Conservation (phyloP, 148 eudicot species). For the Dysphania ambrosioides region DNA sequence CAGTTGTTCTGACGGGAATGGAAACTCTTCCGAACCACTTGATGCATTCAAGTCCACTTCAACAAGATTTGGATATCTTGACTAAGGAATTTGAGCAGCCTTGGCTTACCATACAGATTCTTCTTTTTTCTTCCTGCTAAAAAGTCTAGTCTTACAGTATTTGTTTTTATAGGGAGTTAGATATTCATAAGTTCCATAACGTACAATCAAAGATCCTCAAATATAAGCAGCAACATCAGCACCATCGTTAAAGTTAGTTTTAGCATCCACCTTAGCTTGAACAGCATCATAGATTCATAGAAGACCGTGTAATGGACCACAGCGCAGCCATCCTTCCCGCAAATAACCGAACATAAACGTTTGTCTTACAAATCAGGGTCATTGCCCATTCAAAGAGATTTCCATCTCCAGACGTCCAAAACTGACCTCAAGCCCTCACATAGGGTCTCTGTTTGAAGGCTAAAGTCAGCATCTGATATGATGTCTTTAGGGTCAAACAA, state of each 20-base stretch:
- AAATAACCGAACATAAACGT: conserved; percentile 9
- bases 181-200: neutral
- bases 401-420: neutral
- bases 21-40: neutral
- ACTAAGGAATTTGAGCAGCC: neutral
- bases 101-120: neutral
- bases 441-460: neutral
- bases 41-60: conserved; percentile 1
- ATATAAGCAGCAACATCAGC: neutral
- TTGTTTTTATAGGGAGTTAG: conserved; percentile 1
- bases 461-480: neutral
- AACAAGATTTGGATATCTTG: neutral
- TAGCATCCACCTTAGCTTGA: conserved; percentile 3
- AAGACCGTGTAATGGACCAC: conserved; percentile 7
- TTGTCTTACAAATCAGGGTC: neutral
- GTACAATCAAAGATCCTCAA: neutral
- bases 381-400: neutral
- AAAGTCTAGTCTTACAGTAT: conserved; percentile 1
- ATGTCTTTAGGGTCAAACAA: neutral
- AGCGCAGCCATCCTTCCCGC: conserved; percentile 6
- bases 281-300: neutral
- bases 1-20: neutral
- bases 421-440: neutral
- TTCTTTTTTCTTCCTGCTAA: neutral
- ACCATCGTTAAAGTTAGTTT: neutral